Base-by-base conservation (phyloP, 2,329 filamentous ascomycete genomes). In the Exophiala sp. region DNA sequence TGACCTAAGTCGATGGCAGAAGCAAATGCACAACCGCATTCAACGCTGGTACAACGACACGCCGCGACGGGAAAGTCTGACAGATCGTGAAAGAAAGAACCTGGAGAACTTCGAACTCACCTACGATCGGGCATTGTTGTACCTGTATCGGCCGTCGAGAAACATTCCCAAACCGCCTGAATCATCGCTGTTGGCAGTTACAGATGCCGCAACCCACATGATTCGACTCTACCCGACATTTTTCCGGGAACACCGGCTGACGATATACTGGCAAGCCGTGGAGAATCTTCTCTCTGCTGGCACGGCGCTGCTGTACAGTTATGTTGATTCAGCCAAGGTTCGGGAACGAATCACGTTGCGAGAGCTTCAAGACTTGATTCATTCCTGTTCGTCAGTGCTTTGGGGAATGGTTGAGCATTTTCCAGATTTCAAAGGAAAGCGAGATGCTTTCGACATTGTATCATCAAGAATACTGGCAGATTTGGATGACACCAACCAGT, bases 401-500 rank as follows among this genome's bases (percentile, higher is more conserved):
- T 62, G 62, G 60, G 62, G 53, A 9, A 61, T 63, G 60, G 60
- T 62, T 11, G 60, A 61, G 47, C 50, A 57, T 11, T 62, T 63
- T 45, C 62, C 62, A 8, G 52, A 57, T n/a, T 55, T 57, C 47
- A 59, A 58, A 50, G 60, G 50, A 1, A 63, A 59, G 47, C 52
- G 62, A 5, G 62, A 63, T 38, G 55, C 60, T 29, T 60, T 58
- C 47, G 57, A 57, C 29, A 35, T 48, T 4, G 52, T 52, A 20
- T 47, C 47, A 16, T 55, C 47, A 7, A 50, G 32, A 12, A 49
- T 44, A 7, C 34, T 58, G 10, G 52, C 52, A n/a, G 52, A 54
- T 20, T 45, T 54, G 4, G 16, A 14, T 16, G 36, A 16, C 24
- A 29, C 5, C 24, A 29, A 29, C 7, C 5, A 29, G 24, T 8